Evolutionary conservation across 176 grass and related monocot genomes (phyloP).

Genomic region (Guadua angustifolia): DNA sequence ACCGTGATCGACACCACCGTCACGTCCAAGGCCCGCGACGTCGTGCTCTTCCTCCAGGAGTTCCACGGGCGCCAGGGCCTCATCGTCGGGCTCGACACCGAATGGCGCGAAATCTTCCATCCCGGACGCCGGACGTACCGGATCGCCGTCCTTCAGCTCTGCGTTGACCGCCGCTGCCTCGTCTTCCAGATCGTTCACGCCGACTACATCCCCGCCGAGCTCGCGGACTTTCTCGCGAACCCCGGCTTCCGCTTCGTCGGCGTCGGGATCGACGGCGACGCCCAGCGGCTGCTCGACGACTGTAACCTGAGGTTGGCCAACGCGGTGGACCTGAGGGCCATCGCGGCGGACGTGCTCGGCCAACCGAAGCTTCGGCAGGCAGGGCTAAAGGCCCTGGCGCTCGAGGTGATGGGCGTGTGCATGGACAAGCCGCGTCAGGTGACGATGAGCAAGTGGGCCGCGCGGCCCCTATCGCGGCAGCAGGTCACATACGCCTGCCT

Average conservation of each 20-base stretch:
- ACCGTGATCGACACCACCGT: constrained; percentile 51
- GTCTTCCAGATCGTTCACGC: constrained; percentile 60
- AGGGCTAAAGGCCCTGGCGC: constrained; percentile 38
- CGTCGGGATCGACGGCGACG: constrained; percentile 43
- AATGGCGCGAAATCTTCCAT: constrained; percentile 49
- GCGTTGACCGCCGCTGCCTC: constrained; percentile 53
- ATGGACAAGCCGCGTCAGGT: constrained; percentile 31
- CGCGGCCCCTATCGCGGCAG: neutral
- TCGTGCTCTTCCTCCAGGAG: constrained; percentile 23
- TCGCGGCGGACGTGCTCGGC: constrained; percentile 29
- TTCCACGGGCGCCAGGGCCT: constrained; percentile 14
- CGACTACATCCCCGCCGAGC: constrained; percentile 40
- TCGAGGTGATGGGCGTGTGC: constrained; percentile 25
- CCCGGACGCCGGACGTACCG: neutral
- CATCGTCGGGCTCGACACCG: constrained; percentile 67
- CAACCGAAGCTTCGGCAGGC: constrained; percentile 16
- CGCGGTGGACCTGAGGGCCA: constrained; percentile 20
- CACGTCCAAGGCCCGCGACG: constrained; percentile 48
- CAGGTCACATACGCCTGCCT: constrained; percentile 53
- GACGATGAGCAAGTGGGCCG: constrained; percentile 47
- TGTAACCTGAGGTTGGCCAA: constrained; percentile 6
- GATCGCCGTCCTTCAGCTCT: constrained; percentile 61
- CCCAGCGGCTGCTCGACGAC: constrained; percentile 28
- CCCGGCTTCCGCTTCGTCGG: constrained; percentile 50
- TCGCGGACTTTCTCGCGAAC: constrained; percentile 36